These are phyloP conservation scores for Torulaspora indica DNA, from an alignment of 805 yeast genomes.

Conservation along the genomic window DNA sequence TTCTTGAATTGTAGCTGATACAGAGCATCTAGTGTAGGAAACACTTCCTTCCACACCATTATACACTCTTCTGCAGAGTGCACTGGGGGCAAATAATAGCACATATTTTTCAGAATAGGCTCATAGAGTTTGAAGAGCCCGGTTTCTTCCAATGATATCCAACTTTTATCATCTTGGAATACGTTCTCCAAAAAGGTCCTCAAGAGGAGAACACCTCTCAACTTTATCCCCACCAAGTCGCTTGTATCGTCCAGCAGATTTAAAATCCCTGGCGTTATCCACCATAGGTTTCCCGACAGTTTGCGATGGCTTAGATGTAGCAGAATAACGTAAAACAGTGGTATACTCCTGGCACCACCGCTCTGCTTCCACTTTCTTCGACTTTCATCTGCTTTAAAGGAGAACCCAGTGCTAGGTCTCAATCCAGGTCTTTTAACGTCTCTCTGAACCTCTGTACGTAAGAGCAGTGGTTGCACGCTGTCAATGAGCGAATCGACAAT, in stretches of 20 bases:
- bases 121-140: conserved; percentile 29
- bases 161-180: conserved; percentile 13
- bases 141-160: conserved; percentile 25
- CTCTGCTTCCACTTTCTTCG: conserved; percentile 20
- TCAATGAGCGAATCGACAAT: conserved; percentile 8
- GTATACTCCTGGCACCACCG: conserved; percentile 28
- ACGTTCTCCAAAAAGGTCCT: conserved; percentile 18
- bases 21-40: conserved; percentile 24
- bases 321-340: conserved; percentile 25
- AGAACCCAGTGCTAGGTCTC: conserved; percentile 33
- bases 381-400: conserved; percentile 21
- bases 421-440: conserved; percentile 17
- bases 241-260: conserved; percentile 32
- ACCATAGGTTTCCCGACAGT: conserved; percentile 30
- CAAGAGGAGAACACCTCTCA: conserved; percentile 27
- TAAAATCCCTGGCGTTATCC: conserved; percentile 35
- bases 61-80: conserved; percentile 18
- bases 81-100: conserved; percentile 31
- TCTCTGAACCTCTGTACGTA: conserved; percentile 6
- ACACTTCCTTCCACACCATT: conserved; percentile 18
- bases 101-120: conserved; percentile 25
- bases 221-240: conserved; percentile 23
- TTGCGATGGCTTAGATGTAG: conserved; percentile 15
- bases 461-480: conserved; percentile 14
- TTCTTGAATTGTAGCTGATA: conserved; percentile 17